These are phyloP conservation scores for Arabis hirsuta DNA, from an alignment of 345 rosid genomes.

Conservation along the genomic window DNA sequence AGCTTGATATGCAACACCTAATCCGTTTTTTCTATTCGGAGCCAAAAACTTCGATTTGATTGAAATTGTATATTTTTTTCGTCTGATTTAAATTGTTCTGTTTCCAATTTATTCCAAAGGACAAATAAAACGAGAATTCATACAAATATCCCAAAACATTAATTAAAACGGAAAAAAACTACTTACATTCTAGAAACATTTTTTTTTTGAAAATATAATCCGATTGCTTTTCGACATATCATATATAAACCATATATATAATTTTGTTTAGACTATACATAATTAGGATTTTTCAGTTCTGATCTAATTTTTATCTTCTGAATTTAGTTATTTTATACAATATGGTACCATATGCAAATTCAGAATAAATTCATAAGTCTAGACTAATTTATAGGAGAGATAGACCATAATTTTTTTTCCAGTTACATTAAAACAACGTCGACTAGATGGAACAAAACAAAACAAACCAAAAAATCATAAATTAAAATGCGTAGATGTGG, in stretches of 20 bases:
- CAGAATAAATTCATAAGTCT: no score
- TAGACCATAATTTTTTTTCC: no score
- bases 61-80: background rate
- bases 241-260: no score
- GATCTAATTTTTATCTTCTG: background rate
- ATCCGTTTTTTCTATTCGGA: no score
- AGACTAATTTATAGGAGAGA: no score
- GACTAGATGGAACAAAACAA: background rate
- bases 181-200: background rate
- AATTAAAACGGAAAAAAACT: background rate
- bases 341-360: background rate
- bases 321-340: background rate
- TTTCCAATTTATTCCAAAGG: background rate
- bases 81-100: background rate
- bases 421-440: background rate
- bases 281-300: background rate
- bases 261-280: background rate
- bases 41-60: background rate
- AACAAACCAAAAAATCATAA: background rate
- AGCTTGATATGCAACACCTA: no score
- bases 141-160: background rate
- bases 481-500: constrained; percentile 29
- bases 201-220: background rate
- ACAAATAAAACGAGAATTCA: constrained; percentile 10
- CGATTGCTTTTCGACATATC: no score